Evolutionary conservation across 2,329 filamentous ascomycete species (phyloP).

Genomic region (Colletotrichum sp.): DNA sequence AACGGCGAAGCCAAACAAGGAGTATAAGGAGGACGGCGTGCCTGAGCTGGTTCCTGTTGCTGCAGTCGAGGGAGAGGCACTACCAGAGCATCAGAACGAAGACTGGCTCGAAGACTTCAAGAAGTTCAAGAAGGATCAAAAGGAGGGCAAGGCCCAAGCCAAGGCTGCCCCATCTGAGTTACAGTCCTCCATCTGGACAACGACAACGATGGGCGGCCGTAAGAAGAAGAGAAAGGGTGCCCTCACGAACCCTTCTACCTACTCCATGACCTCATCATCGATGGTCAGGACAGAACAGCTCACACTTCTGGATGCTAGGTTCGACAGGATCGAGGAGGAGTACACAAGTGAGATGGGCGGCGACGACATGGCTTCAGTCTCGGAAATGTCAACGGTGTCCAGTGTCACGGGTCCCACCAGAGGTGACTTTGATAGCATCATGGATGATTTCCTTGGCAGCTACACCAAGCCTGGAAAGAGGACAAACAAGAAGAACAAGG

Average conservation of each 20-base stretch:
- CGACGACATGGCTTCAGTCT: conserved; percentile 61
- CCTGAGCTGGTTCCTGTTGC: conserved; percentile 53
- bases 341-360: conserved; percentile 58
- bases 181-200: conserved; percentile 74
- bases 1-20: conserved; percentile 77
- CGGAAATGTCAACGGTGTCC: conserved; percentile 66
- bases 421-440: conserved; percentile 83
- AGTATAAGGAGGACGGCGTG: conserved; percentile 55
- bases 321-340: conserved; percentile 87
- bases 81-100: conserved; percentile 70
- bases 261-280: conserved; percentile 91
- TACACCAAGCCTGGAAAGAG: conserved; percentile 77
- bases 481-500: conserved; percentile 78
- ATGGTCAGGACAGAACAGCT: conserved; percentile 88
- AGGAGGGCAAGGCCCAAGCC: conserved; percentile 44
- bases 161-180: conserved; percentile 63
- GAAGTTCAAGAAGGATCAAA: conserved; percentile 88
- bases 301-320: conserved; percentile 83
- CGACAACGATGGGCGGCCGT: conserved; percentile 79
- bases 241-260: conserved; percentile 83
- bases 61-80: conserved; percentile 45
- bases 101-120: conserved; percentile 94
- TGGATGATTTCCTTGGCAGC: conserved; percentile 89
- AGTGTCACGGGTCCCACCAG: conserved; percentile 72
- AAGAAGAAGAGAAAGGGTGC: conserved; percentile 96